Percentiles rank a stretch among this genome's conserved stretches.
These are phyloP conservation scores for Pistacia integerrima DNA, from an alignment of 345 rosid genomes.

Conservation along the genomic window DNA sequence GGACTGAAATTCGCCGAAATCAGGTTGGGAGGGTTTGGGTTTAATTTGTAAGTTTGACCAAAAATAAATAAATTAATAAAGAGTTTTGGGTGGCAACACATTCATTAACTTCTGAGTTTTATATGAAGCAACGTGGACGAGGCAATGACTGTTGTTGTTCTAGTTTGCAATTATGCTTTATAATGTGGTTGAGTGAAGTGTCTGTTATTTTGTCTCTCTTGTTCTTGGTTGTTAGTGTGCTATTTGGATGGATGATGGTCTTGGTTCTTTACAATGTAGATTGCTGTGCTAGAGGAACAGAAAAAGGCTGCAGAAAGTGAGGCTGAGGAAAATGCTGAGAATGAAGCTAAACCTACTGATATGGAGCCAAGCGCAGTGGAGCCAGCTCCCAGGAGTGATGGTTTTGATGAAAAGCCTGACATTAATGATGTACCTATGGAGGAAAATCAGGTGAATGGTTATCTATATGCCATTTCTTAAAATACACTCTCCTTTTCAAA, in stretches of 20 bases:
- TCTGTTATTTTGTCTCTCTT: neutral
- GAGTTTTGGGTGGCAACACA: neutral
- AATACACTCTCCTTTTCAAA: neutral
- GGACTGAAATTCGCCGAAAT: too few relatives aligned
- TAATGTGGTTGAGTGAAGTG: neutral
- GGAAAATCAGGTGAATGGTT: conserved; percentile 57
- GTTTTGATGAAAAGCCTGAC: conserved; percentile 71
- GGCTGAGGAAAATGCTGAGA: conserved; percentile 53
- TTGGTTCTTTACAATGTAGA: conserved; percentile 47
- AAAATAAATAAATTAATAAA: too few relatives aligned
- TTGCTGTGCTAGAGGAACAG: conserved; percentile 74
- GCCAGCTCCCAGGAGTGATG: conserved; percentile 36
- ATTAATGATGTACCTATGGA: conserved; percentile 77
- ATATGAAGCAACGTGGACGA: neutral
- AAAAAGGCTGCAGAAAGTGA: conserved; percentile 52
- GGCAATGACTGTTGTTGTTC: neutral
- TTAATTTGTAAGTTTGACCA: too few relatives aligned
- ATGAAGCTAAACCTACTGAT: conserved; percentile 55
- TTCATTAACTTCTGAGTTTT: neutral
- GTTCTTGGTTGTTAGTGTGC: neutral
- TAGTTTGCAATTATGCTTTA: neutral
- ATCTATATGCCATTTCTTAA: neutral
- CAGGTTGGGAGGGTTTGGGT: too few relatives aligned
- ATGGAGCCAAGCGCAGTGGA: conserved; percentile 37
- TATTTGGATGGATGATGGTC: conserved; percentile 13